phyloP scores from a whole-genome alignment of 1,284 basidiomycete genomes.

The Taiwanofungus camphoratus region DNA sequence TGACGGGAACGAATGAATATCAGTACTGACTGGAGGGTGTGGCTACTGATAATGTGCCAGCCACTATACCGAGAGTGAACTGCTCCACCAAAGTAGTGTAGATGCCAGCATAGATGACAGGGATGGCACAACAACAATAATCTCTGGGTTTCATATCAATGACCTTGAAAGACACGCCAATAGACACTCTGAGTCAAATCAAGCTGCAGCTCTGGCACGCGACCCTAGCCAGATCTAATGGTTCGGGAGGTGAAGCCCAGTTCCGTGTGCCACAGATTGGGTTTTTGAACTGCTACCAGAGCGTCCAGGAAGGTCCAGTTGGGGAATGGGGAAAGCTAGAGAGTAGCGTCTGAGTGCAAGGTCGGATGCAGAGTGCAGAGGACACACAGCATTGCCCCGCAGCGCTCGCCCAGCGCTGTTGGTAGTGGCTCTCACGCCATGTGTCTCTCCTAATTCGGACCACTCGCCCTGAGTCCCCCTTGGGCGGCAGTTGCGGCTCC shows the following conservation, averaged over 20 bases:
- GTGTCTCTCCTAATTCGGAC: slow-evolving; percentile 6
- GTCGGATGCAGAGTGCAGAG: too few species aligned
- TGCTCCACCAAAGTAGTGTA: slow-evolving; percentile 79
- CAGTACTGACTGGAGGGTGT: slow-evolving; percentile 70
- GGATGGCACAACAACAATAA: slow-evolving; percentile 82
- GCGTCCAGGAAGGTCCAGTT: slow-evolving; percentile 1
- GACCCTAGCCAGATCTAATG: too few species aligned
- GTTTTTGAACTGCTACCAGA: slow-evolving; percentile 3
- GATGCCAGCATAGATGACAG: slow-evolving; percentile 81
- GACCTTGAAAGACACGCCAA: not conserved
- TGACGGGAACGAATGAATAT: not conserved
- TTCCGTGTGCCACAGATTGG: too few species aligned
- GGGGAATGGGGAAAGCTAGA: not conserved
- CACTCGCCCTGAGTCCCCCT: too few species aligned
- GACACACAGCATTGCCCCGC: slow-evolving; percentile 5
- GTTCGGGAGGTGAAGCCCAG: too few species aligned
- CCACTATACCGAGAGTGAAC: slow-evolving; percentile 59
- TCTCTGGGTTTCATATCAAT: slow-evolving; percentile 54
- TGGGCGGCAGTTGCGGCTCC: slow-evolving; percentile 4
- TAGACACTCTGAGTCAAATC: not conserved
- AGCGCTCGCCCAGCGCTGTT: not conserved
- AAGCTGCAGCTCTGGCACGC: not conserved
- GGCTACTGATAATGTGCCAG: slow-evolving; percentile 72
- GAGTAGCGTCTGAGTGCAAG: too few species aligned
- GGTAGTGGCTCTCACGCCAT: slow-evolving; percentile 16